Evolutionary conservation across 768 basidiomycete genomes (phyloP), one percentile per base, ranked within the genome.

Genomic region (Daedaleopsis nitida): DNA sequence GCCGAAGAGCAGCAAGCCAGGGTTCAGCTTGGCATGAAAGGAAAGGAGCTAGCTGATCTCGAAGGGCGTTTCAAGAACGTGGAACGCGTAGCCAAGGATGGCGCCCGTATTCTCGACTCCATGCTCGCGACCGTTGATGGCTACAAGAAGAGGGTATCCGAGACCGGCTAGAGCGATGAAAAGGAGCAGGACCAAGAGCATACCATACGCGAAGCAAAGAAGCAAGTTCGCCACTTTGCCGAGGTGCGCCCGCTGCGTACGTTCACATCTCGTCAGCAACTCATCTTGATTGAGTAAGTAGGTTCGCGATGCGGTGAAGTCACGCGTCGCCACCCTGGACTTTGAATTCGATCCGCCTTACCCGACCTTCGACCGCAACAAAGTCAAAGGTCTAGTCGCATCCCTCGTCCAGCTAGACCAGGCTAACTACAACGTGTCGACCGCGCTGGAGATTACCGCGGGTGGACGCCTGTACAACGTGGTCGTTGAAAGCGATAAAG

Each of bases 391-490:
- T 34, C 83, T 93, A 13, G 91, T 97, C 16, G 96, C 92, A 0
- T 86, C 86, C n/a, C 81, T 98, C n/a, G 86, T 98, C 66, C 80
- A 84, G 0, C 83, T 99, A 1, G 81, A 86, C 38, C 76, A 82
- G 16, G 78, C 82, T 44, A 85, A 96, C 72, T 86, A 86, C 70
- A 77, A 87, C 69, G 90, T 91, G 59, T 85, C 94, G 1, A 94
- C 92, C 0, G 97, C 97, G 2, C 81, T 98, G 5, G 97, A 99
- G 74, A 88, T 98, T 63, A 87, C 92, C n/a, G 96, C 95, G 0
- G 95, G 95, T 0, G 87, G 85, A 1, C 91, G 89, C 65, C 79
- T 99, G 10, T 97, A 91, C 76, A 94, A 98, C 64, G 93, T 98
- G 38, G 91, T 98, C 27, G 92, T 98, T 8, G 87, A 96, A 65